Evolutionary conservation across 2,329 filamentous ascomycete species (phyloP).

Genomic region (Fusarium marasasianum): DNA sequence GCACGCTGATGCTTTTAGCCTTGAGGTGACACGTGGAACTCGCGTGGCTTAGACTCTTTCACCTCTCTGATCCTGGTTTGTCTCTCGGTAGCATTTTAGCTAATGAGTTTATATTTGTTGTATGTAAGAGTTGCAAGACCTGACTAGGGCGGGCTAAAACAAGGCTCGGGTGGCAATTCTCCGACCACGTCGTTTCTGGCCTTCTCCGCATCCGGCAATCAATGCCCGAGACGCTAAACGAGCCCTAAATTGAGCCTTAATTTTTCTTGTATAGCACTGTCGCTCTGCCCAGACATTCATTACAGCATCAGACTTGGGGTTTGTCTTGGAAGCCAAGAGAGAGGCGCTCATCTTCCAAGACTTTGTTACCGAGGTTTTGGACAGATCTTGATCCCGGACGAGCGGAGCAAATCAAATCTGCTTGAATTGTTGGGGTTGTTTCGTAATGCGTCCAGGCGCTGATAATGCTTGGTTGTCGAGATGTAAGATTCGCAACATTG

Average conservation of each 20-base stretch:
- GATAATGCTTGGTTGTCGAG: background rate
- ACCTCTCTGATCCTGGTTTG: background rate
- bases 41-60: background rate
- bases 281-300: background rate
- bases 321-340: background rate
- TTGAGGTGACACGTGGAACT: constrained; percentile 10
- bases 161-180: background rate
- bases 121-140: background rate
- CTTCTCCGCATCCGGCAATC: constrained; percentile 12
- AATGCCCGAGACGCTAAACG: background rate
- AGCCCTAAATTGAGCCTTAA: background rate
- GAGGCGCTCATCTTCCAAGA: background rate
- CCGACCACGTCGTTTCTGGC: background rate
- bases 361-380: background rate
- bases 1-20: background rate
- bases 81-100: background rate
- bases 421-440: background rate
- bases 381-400: background rate
- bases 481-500: background rate
- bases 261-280: background rate
- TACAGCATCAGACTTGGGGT: background rate
- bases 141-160: background rate
- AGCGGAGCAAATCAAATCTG: background rate
- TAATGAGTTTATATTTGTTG: background rate
- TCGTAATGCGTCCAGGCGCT: background rate